Evolutionary conservation across 441 rosid species (phyloP).

Genomic region (Corymbia calophylla): DNA sequence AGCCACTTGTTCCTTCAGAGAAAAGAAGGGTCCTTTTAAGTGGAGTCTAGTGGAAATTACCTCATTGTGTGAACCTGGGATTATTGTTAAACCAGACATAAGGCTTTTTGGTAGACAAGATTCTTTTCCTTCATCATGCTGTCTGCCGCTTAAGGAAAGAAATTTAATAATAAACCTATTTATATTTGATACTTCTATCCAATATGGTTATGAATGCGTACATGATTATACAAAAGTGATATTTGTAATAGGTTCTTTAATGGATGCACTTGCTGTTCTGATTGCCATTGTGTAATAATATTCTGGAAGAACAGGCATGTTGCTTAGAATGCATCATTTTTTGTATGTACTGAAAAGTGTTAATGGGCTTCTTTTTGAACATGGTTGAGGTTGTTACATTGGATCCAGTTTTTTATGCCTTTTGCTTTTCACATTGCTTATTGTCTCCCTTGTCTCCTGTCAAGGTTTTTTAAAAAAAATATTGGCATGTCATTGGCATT

Average conservation of each 20-base stretch:
- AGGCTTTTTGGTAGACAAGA: background rate
- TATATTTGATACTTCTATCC: background rate
- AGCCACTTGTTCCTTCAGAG: background rate
- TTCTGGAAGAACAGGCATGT: background rate
- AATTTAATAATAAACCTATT: background rate
- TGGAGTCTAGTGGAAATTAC: background rate
- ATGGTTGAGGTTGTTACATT: background rate
- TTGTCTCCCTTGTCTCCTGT: background rate
- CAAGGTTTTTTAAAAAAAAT: background rate
- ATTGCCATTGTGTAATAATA: background rate
- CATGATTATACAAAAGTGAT: background rate
- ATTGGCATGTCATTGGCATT: background rate
- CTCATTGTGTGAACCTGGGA: background rate
- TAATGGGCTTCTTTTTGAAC: background rate
- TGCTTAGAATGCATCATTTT: background rate
- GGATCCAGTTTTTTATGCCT: background rate
- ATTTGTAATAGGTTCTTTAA: background rate
- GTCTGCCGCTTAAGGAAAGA: background rate
- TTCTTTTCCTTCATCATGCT: background rate
- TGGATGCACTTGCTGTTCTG: background rate
- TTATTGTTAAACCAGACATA: background rate
- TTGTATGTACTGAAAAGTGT: background rate
- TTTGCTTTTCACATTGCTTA: background rate
- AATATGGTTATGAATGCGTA: background rate
- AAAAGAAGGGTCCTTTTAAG: background rate